Base-by-base conservation (phyloP, 495 filamentous ascomycete genomes). In the Aspergillus kassunensis region DNA sequence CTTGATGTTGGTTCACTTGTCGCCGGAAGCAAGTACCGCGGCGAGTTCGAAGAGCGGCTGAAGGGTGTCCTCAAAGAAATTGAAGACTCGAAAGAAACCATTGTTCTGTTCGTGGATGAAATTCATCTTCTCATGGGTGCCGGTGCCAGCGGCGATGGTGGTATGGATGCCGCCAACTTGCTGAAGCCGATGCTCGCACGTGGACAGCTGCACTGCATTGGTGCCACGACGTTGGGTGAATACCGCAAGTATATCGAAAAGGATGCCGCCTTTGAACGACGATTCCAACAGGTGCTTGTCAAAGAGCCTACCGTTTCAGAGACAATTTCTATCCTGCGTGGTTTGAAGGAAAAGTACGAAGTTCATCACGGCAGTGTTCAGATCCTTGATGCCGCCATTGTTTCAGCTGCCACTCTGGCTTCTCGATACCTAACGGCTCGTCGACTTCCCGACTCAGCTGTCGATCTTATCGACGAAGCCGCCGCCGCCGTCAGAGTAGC, bases 201-300 rank as follows among this genome's bases (percentile, higher is more conserved):
- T 62, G 93, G 93, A 18, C 91, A 97, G 65, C 77, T 98, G 44
- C 93, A 98, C 76, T 98, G 93, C 62, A 97, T 97, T 54, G 93
- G 93, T 65, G 93, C 93, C 1, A 98, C 93, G 0, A 98, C 93
- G 1, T 76, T 98, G 43, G 81, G 82, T 52, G 93, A 98, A 68
- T 98, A 97, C 72, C 84, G 93, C 59, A 98, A 98, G 71, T 97
- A 98, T 69, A 97, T 98, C 51, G 95, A 98, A 68, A 98, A 98
- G 69, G 93, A 98, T 58, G 86, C 88, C 37, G 93, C 93, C 40
- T 97, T 98, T 64, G 93, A 97, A 67, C 90, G 95, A 61, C 88
- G 93, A 64, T 98, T 98, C 77, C 93, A 98, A 68, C 93, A 97
- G 67, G 92, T 98, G 25, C 69, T 97, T 27, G 90, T 97, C 62